Conservation (phyloP, 768 basidiomycete species). For the Boletus edulis region DNA sequence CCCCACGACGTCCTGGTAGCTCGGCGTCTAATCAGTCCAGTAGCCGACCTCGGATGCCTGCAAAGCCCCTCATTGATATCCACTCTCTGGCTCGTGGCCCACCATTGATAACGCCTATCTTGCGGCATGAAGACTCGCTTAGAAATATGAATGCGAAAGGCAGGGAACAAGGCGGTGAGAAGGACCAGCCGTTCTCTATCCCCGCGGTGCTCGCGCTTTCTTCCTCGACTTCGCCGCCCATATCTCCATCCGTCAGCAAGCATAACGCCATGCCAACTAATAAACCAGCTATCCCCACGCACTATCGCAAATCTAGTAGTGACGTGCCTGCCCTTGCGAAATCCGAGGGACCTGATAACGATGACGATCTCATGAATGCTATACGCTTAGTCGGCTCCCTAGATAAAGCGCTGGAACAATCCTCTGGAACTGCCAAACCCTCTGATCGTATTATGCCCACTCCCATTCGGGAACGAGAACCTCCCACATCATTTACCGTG, state of each 20-base stretch:
- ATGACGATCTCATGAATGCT: slow-evolving; percentile 31
- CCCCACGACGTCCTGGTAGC: slow-evolving; percentile 67
- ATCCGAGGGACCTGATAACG: slow-evolving; percentile 11
- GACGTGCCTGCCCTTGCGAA: slow-evolving; percentile 11
- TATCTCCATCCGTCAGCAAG: slow-evolving; percentile 14
- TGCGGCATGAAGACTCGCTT: slow-evolving; percentile 29
- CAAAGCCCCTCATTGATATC: slow-evolving; percentile 45
- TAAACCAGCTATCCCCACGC: slow-evolving; percentile 1
- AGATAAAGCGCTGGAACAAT: slow-evolving; percentile 21
- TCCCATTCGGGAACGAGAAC: slow-evolving; percentile 54
- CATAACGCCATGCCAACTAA: not conserved
- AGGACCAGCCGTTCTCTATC: slow-evolving; percentile 30
- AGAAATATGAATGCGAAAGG: slow-evolving; percentile 17
- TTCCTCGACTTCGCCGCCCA: slow-evolving; percentile 17
- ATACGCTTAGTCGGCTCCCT: slow-evolving; percentile 31
- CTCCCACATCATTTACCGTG: slow-evolving; percentile 59
- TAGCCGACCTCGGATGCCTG: slow-evolving; percentile 30
- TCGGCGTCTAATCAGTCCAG: slow-evolving; percentile 38
- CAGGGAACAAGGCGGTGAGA: slow-evolving; percentile 21
- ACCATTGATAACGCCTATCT: slow-evolving; percentile 29
- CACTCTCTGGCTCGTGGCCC: slow-evolving; percentile 35
- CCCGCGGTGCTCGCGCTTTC: slow-evolving; percentile 24
- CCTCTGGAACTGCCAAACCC: slow-evolving; percentile 3
- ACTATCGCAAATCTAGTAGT: slow-evolving; percentile 17
- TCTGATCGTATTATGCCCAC: slow-evolving; percentile 44